Percentiles rank a stretch among this genome's conserved stretches.
Evolutionary conservation across 495 filamentous ascomycete genomes (phyloP).

Genomic region (Amorphotheca resinae): DNA sequence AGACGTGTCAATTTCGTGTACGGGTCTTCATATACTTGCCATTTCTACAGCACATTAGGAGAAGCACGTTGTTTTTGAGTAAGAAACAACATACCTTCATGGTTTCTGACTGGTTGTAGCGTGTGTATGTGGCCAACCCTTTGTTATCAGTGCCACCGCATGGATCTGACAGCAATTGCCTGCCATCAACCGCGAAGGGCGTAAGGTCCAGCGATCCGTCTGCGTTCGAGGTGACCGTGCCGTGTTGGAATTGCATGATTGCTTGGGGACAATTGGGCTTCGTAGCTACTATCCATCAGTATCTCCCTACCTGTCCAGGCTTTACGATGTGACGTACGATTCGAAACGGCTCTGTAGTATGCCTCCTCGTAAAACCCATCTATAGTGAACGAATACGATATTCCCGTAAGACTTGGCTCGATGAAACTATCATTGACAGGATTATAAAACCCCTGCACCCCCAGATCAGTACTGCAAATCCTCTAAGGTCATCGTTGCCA

Average conservation of each 20-base stretch:
- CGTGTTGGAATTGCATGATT: constrained; percentile 73
- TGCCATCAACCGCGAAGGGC: constrained; percentile 58
- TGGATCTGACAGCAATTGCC: constrained; percentile 58
- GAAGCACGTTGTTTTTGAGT: background rate
- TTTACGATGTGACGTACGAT: constrained; percentile 42
- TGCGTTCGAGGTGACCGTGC: constrained; percentile 30
- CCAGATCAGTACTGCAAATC: constrained; percentile 5
- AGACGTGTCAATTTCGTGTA: constrained; percentile 54
- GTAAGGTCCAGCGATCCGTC: constrained; percentile 48
- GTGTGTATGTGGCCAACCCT: constrained; percentile 39
- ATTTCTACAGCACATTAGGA: constrained; percentile 46
- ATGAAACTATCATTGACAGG: constrained; percentile 53
- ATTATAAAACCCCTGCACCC: constrained; percentile 57
- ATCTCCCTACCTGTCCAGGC: constrained; percentile 4
- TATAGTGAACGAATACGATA: constrained; percentile 67
- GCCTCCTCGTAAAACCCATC: constrained; percentile 65
- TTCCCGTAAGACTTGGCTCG: constrained; percentile 61
- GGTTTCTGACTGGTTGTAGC: constrained; percentile 55
- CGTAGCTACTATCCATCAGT: constrained; percentile 31
- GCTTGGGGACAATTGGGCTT: constrained; percentile 53
- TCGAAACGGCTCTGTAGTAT: constrained; percentile 59
- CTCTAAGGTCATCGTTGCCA: constrained; percentile 7
- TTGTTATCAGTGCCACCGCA: constrained; percentile 35
- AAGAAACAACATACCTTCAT: constrained; percentile 8
- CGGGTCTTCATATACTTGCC: constrained; percentile 45